Evolutionary conservation across 306 rosid species (phyloP).

Genomic region (Fragaria nilgerrensis): DNA sequence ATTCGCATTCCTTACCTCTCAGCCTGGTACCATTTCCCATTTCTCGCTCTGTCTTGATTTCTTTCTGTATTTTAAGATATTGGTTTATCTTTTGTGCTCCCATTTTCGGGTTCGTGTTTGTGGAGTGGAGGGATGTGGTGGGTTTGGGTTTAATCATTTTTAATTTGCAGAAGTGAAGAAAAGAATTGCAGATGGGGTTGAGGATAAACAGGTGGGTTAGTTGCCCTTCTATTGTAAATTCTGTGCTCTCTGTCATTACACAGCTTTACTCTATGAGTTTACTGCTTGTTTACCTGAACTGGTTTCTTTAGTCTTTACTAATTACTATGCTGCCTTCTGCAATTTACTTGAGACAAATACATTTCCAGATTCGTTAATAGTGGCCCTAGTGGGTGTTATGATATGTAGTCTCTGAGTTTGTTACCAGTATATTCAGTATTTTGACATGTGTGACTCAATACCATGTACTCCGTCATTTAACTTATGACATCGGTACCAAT

Average conservation of each 20-base stretch:
- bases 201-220: slow-evolving; percentile 59
- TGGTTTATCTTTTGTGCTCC: neutral
- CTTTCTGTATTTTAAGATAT: neutral
- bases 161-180: slow-evolving; percentile 58
- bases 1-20: slow-evolving; percentile 56
- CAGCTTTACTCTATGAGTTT: neutral
- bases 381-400: neutral
- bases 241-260: neutral
- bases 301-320: neutral
- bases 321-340: neutral
- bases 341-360: neutral
- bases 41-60: neutral
- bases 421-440: neutral
- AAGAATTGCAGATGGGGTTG: slow-evolving; percentile 66
- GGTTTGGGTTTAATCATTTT: neutral
- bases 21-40: slow-evolving; percentile 41
- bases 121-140: neutral
- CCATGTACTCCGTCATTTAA: neutral
- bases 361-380: neutral
- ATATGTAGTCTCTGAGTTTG: no score
- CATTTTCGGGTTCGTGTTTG: neutral
- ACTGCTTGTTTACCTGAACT: neutral
- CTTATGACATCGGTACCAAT: neutral
- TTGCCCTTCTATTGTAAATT: neutral
- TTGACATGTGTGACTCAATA: neutral